Evolutionary conservation across 192 early-diverging fungal species (phyloP).

Genomic region (Jimgerdemannia flammicorona): DNA sequence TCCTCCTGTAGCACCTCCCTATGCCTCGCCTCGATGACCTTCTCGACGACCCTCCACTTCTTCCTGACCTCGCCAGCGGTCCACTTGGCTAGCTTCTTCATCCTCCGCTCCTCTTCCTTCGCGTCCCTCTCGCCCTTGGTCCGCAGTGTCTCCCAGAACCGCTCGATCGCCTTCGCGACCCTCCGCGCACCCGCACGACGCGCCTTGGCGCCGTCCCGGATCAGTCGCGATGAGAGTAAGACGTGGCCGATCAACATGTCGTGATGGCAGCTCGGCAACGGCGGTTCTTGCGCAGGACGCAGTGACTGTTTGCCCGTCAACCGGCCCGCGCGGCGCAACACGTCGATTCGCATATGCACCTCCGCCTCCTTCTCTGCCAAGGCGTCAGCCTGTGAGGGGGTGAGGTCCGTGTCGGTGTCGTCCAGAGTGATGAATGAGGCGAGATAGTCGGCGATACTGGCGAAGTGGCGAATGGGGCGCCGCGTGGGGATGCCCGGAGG

Average conservation of each 20-base stretch:
- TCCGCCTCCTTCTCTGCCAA: constrained; percentile 33
- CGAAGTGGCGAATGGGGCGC: constrained; percentile 26
- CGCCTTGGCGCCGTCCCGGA: constrained; percentile 35
- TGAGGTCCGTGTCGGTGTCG: constrained; percentile 52
- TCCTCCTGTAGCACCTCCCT: constrained; percentile 56
- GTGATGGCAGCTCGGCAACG: constrained; percentile 32
- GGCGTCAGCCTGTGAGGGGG: constrained; percentile 34
- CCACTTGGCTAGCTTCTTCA: constrained; percentile 59
- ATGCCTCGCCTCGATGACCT: constrained; percentile 54
- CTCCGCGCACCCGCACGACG: constrained; percentile 39
- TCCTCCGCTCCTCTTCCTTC: constrained; percentile 43
- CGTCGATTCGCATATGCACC: constrained; percentile 39
- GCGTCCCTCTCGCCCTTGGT: constrained; percentile 46
- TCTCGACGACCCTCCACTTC: constrained; percentile 68
- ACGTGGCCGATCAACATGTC: constrained; percentile 43
- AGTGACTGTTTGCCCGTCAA: constrained; percentile 26
- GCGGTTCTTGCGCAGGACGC: constrained; percentile 33
- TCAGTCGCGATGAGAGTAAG: constrained; percentile 28
- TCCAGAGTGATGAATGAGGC: constrained; percentile 55
- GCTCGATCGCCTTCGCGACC: constrained; percentile 46
- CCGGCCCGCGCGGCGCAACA: constrained; percentile 41
- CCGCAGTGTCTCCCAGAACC: constrained; percentile 53
- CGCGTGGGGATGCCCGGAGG: neutral
- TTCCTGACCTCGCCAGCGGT: constrained; percentile 61
- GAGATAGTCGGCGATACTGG: constrained; percentile 41